Base-by-base conservation (phyloP, 192 early-diverging fungal genomes). In the Entophlyctis helioformis region DNA sequence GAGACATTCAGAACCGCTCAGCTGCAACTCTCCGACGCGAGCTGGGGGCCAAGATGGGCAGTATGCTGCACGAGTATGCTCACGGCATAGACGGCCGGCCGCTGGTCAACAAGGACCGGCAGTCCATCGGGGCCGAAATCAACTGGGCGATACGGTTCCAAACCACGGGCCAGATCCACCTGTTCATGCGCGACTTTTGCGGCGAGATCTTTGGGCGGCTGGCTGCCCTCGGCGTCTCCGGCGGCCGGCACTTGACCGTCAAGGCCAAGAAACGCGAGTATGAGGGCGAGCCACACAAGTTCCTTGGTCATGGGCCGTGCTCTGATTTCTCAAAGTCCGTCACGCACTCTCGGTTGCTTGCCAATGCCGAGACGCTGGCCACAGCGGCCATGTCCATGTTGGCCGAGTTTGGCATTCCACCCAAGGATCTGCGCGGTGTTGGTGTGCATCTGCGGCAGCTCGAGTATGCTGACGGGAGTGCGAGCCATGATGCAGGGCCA, bases 81-180 rank as follows among this genome's bases (percentile, higher is more conserved):
- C 55, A 76, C 24, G 91, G 91, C 13, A 77, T 83, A 21, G 91
- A 96, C 54, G 57, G 71, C 15, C 69, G 85, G 1, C 59, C 59
- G 9, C 49, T 91, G 11, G 65, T 70, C n/a, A 74, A 72, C 16
- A 73, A 85, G 48, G 43, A 65, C 3, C 71, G 87, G 5, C 83
- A 86, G 55, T 77, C 72, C 35, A 80, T 94, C 21, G 86, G 87
- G 29, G 84, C 81, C 1, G 87, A 91, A 46, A 74, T 90, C 15
- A 81, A 81, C 38, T 91, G 91, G 89, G 91, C 85, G 6, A 74
- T 96, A 0, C 73, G 91, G 7, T 86, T 96, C 62, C 77, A 86
- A 43, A 83, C 52, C 20, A 53, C 76, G 26, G 50, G 57, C 1
- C 77, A 95, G 52, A 76, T 75, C 1, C 64, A 82, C 35, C 57